phyloP scores from a whole-genome alignment of 768 basidiomycete genomes.

The Xerocomellus intermedius region DNA sequence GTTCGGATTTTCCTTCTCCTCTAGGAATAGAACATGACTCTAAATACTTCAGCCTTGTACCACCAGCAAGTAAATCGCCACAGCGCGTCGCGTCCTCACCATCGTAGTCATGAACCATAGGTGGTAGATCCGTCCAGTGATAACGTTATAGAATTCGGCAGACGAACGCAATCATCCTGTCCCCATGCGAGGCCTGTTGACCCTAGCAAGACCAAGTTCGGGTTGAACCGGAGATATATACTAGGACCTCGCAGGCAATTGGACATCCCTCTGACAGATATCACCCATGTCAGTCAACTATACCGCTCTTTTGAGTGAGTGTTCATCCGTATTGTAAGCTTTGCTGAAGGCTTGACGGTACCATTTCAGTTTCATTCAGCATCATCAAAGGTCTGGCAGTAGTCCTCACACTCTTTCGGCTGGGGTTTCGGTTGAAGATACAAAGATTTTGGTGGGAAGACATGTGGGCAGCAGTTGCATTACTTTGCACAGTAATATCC shows the following conservation, averaged over 20 bases:
- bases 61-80: too few species aligned
- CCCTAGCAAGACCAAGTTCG: background rate
- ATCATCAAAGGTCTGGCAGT: slow-evolving; percentile 4
- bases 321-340: background rate
- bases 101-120: too few species aligned
- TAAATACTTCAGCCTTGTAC: too few species aligned
- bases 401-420: slow-evolving; percentile 13
- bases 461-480: slow-evolving; percentile 16
- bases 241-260: too few species aligned
- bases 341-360: background rate
- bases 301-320: slow-evolving; percentile 5
- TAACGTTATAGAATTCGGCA: too few species aligned
- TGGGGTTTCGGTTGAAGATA: slow-evolving; percentile 14
- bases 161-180: too few species aligned
- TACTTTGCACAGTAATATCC: background rate
- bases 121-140: too few species aligned
- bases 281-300: slow-evolving; percentile 2
- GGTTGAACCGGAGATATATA: background rate
- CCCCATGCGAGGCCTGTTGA: background rate
- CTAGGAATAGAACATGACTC: too few species aligned
- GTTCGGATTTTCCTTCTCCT: too few species aligned
- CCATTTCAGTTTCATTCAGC: slow-evolving; percentile 4
- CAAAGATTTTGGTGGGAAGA: slow-evolving; percentile 27
- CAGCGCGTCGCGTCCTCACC: too few species aligned
- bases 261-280: background rate